These are phyloP conservation scores for Sonneratia alba DNA, from an alignment of 345 rosid genomes.

Conservation along the genomic window DNA sequence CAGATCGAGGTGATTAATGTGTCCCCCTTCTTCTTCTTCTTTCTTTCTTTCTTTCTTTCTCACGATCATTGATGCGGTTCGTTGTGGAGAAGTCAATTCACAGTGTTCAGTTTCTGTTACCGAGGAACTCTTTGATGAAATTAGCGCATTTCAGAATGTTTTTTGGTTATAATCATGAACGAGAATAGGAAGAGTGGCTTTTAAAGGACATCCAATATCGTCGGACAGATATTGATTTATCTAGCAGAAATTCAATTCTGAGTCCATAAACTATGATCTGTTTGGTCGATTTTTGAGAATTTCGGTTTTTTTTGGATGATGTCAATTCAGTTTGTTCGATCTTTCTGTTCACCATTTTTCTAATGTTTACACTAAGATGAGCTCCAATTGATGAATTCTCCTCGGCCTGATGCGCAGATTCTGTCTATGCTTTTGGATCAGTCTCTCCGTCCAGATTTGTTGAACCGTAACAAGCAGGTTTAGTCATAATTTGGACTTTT, in stretches of 20 bases:
- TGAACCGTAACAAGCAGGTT: slow-evolving; percentile 94
- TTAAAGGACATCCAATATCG: not conserved
- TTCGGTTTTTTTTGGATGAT: not conserved
- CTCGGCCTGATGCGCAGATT: slow-evolving; percentile 36
- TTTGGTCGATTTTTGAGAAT: not conserved
- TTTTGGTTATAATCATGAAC: not conserved
- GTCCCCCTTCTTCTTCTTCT: not conserved
- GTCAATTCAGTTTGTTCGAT: not conserved
- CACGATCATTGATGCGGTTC: not conserved
- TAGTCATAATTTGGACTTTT: not conserved
- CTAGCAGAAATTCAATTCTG: not conserved
- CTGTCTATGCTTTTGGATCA: slow-evolving; percentile 60
- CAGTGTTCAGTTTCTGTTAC: not conserved
- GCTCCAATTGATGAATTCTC: not conserved
- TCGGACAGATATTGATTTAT: not conserved
- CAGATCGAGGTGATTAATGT: slow-evolving; percentile 70
- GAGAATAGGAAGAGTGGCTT: not conserved
- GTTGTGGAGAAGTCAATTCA: not conserved
- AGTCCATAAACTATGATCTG: not conserved
- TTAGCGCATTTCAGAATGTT: not conserved
- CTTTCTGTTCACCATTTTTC: slow-evolving; percentile 6
- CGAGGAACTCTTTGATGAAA: not conserved
- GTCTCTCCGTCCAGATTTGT: slow-evolving; percentile 64
- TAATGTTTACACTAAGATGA: not conserved
- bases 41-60: not conserved